These are phyloP conservation scores for Auriscalpium orientale DNA, from an alignment of 768 basidiomycete genomes.

Conservation along the genomic window DNA sequence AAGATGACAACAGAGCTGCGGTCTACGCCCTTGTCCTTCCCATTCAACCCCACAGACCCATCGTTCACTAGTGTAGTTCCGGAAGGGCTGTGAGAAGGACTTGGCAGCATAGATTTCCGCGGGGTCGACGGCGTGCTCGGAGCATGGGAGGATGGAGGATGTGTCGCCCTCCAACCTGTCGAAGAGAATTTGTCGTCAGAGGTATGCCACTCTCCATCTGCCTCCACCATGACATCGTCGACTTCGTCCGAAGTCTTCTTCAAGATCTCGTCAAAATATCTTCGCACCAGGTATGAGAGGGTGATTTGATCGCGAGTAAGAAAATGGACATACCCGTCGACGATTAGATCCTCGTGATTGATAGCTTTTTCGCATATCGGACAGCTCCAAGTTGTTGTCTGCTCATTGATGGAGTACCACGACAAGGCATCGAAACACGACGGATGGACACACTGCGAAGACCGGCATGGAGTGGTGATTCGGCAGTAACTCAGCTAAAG, in stretches of 20 bases:
- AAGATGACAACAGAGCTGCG: slow-evolving; percentile 44
- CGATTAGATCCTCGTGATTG: slow-evolving; percentile 72
- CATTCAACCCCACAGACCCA: slow-evolving; percentile 21
- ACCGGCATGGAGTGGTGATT: slow-evolving; percentile 78
- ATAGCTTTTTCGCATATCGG: slow-evolving; percentile 85
- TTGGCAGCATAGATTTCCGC: slow-evolving; percentile 5
- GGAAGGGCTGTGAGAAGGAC: slow-evolving; percentile 17
- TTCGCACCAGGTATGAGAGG: slow-evolving; percentile 23
- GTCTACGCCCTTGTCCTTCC: slow-evolving; percentile 38
- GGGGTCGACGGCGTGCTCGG: slow-evolving; percentile 20
- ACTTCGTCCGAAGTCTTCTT: slow-evolving; percentile 66
- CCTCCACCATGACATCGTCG: slow-evolving; percentile 91
- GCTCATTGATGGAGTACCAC: slow-evolving; percentile 94
- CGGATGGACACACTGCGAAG: slow-evolving; percentile 78
- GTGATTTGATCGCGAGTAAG: neutral
- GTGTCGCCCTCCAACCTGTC: slow-evolving; percentile 53
- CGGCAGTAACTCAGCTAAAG: slow-evolving; percentile 78
- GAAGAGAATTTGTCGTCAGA: slow-evolving; percentile 81
- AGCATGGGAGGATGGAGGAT: slow-evolving; percentile 18
- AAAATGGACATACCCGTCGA: slow-evolving; percentile 71
- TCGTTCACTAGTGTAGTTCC: slow-evolving; percentile 12
- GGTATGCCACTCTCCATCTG: slow-evolving; percentile 95
- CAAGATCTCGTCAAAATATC: slow-evolving; percentile 85
- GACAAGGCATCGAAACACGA: slow-evolving; percentile 94
- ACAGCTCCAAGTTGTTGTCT: slow-evolving; percentile 93